phyloP scores from a whole-genome alignment of 2,329 filamentous ascomycete genomes.

The Pseudocercospora macadamiae region DNA sequence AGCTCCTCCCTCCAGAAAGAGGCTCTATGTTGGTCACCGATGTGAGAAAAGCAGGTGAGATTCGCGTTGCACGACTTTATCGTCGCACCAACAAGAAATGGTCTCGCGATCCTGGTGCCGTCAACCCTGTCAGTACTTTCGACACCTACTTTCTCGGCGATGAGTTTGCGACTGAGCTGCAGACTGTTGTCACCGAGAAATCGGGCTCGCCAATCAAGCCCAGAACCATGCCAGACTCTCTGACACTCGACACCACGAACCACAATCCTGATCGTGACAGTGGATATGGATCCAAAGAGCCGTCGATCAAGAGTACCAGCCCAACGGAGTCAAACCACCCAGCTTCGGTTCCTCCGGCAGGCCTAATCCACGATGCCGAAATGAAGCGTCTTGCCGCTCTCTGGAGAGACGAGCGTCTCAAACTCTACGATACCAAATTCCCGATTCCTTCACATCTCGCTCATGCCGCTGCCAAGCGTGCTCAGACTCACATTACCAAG shows the following conservation, averaged over 20 bases:
- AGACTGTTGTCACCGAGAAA: not conserved
- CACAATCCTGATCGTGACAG: not conserved
- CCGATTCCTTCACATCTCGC: constrained; percentile 21
- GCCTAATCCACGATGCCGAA: not conserved
- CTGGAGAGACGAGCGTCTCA: constrained; percentile 12
- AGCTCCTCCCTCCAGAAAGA: not conserved
- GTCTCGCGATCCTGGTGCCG: no score
- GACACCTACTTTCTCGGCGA: not conserved
- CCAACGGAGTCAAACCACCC: not conserved
- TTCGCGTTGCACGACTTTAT: not conserved
- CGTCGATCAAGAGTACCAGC: not conserved
- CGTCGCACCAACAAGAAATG: not conserved
- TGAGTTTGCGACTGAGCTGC: not conserved
- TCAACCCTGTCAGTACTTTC: not conserved
- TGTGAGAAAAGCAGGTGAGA: not conserved
- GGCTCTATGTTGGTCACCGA: not conserved
- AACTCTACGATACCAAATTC: constrained; percentile 18
- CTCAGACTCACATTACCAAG: constrained; percentile 11
- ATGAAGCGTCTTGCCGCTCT: constrained; percentile 5
- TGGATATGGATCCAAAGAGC: not conserved
- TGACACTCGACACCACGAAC: not conserved
- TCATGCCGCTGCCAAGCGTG: constrained; percentile 12
- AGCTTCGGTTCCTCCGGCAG: not conserved
- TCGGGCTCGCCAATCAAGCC: not conserved
- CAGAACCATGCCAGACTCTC: not conserved